Base-by-base conservation (phyloP, 2,329 filamentous ascomycete genomes). In the Paracamarosporium sp. region DNA sequence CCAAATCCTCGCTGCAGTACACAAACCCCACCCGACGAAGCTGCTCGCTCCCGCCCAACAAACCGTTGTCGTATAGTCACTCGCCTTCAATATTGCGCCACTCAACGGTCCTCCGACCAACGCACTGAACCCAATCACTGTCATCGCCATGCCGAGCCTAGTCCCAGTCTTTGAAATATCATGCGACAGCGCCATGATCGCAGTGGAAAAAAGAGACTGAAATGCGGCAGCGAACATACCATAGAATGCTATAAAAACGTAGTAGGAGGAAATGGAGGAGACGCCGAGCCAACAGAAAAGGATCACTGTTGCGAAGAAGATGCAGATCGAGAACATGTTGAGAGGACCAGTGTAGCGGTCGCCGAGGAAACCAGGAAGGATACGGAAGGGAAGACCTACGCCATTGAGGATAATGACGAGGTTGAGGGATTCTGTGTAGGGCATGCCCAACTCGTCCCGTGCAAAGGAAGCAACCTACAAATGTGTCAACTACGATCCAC, bases 231-330 rank as follows among this genome's bases (percentile, higher is more conserved):
- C 86, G 2, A 83, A 83, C 46, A 90, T 79, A 1, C 90, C 90
- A 67, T 89, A 90, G 55, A 88, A 80, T 0, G 81, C 77, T 0
- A 85, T 78, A 82, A 90, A 92, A 1, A 79, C 80, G 66, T 90
- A 90, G 27, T 91, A 75, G 0, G 83, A 82, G 0, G 75, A 47
- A 0, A 81, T 71, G 15, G 76, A 76, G 1, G 70, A 60, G 6
- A 92, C 85, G 1, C 80, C 83, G 17, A 85, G 83, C 88, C 88
- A 91, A 62, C 77, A 79, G 57, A 85, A 84, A 1, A 80, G 65
- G 20, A 83, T 66, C 4, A 82, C 52, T 1, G 74, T 72, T 0
- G 82, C 80, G 6, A 75, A 59, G 11, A 81, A 57, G 12, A 80
- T 74, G 40, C 79, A 77, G 0, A 88, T 81, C 27, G 86, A 80